These are phyloP conservation scores for Penstemon newberryi DNA, from an alignment of 257 asterid species.

Conservation along the genomic window DNA sequence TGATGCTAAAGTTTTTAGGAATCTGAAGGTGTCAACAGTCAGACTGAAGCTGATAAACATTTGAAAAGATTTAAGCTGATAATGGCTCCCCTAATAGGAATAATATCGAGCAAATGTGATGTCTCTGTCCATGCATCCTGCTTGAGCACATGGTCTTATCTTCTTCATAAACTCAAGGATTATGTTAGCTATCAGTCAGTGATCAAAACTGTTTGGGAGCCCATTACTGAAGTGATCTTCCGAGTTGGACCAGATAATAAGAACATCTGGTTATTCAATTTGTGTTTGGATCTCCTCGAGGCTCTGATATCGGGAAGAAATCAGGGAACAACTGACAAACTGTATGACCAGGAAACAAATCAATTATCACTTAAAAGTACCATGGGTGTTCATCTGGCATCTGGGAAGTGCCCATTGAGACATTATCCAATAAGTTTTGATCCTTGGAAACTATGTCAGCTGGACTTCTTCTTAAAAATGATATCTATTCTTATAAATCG, in stretches of 20 bases:
- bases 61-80: constrained; percentile 62
- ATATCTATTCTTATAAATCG: constrained; percentile 48
- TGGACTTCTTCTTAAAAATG: constrained; percentile 59
- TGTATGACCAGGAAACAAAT: constrained; percentile 32
- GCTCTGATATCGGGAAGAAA: constrained; percentile 48
- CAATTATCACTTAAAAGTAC: constrained; percentile 31
- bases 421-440: constrained; percentile 56
- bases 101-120: constrained; percentile 70
- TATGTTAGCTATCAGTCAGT: constrained; percentile 45
- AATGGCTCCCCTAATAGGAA: constrained; percentile 68
- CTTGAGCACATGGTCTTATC: constrained; percentile 83
- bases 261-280: constrained; percentile 56
- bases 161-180: constrained; percentile 67
- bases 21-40: constrained; percentile 32
- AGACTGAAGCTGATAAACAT: constrained; percentile 37
- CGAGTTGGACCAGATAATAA: constrained; percentile 51
- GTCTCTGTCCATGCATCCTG: constrained; percentile 65
- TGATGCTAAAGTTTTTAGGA: constrained; percentile 25
- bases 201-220: constrained; percentile 63
- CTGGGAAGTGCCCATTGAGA: constrained; percentile 48
- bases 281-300: constrained; percentile 65
- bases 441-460: constrained; percentile 59
- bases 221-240: constrained; percentile 59
- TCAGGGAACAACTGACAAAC: constrained; percentile 30
- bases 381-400: constrained; percentile 28